These are phyloP conservation scores for Gastrodia elata DNA, from an alignment of 106 monocot genomes.

Conservation along the genomic window DNA sequence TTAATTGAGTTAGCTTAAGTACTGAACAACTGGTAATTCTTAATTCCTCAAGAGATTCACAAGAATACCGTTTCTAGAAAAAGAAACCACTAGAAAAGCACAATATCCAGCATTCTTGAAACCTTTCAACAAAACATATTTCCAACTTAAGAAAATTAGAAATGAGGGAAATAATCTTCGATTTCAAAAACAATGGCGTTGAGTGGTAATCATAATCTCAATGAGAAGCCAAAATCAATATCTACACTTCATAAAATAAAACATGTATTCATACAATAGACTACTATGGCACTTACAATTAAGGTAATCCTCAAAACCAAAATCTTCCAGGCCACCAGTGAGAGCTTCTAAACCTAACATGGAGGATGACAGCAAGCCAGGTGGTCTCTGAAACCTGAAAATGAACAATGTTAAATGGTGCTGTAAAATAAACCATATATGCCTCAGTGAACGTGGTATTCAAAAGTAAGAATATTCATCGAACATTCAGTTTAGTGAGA, in stretches of 20 bases:
- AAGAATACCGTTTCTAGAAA: too few relatives aligned
- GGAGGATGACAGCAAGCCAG: conserved; percentile 60
- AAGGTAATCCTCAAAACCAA: conserved; percentile 80
- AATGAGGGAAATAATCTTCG: neutral
- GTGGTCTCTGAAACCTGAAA: conserved; percentile 76
- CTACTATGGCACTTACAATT: conserved; percentile 31
- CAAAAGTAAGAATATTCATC: neutral
- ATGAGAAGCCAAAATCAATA: neutral
- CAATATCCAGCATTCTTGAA: neutral
- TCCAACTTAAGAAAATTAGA: neutral
- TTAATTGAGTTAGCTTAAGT: neutral
- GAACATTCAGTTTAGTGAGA: neutral
- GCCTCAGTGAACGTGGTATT: neutral
- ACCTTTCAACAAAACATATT: neutral
- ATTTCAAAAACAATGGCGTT: neutral
- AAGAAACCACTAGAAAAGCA: neutral
- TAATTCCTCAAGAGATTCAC: too few relatives aligned
- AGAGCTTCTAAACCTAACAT: conserved; percentile 74
- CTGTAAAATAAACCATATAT: neutral
- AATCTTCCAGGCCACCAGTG: conserved; percentile 66
- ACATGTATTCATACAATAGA: too few relatives aligned
- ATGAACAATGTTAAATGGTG: neutral
- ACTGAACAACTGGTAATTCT: neutral
- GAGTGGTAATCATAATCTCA: neutral
- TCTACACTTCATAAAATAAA: neutral